A percentile compares a stretch with the other conserved stretches of the same genome.
phyloP scores from a whole-genome alignment of 1,139 yeast genomes.

The Yamadazyma buinensis region DNA sequence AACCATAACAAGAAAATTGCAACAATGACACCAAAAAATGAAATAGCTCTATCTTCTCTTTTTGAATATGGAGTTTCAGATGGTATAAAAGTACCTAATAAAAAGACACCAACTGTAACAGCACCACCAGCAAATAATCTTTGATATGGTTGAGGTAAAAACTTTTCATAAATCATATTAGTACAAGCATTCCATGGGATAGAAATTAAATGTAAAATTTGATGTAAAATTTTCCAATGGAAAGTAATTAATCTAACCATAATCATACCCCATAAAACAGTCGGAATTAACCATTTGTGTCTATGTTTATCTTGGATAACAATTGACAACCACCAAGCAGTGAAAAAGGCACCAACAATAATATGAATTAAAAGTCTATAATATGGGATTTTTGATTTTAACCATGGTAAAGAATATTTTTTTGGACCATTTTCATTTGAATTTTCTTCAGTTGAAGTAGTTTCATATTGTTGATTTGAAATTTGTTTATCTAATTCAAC shows the following conservation, averaged over 20 bases:
- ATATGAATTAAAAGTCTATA: slow-evolving; percentile 24
- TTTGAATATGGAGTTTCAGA: slow-evolving; percentile 46
- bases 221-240: slow-evolving; percentile 43
- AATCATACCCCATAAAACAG: slow-evolving; percentile 51
- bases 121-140: slow-evolving; percentile 45
- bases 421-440: slow-evolving; percentile 6
- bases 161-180: slow-evolving; percentile 33
- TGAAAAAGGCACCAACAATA: slow-evolving; percentile 46
- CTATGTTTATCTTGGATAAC: slow-evolving; percentile 51
- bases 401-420: slow-evolving; percentile 7
- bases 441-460: slow-evolving; percentile 1
- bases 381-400: slow-evolving; percentile 21
- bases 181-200: slow-evolving; percentile 41
- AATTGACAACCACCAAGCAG: slow-evolving; percentile 67
- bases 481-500: slow-evolving; percentile 8
- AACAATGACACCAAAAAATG: slow-evolving; percentile 56
- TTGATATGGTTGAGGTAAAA: slow-evolving; percentile 31
- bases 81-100: slow-evolving; percentile 57
- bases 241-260: slow-evolving; percentile 55
- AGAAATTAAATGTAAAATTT: slow-evolving; percentile 21
- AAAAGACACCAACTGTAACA: slow-evolving; percentile 44
- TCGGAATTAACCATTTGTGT: slow-evolving; percentile 61
- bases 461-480: slow-evolving; percentile 8
- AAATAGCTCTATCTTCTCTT: slow-evolving; percentile 54
- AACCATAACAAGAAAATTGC: slow-evolving; percentile 43